phyloP scores from a whole-genome alignment of 2,329 filamentous ascomycete species.

The Penicillium rolfsii region DNA sequence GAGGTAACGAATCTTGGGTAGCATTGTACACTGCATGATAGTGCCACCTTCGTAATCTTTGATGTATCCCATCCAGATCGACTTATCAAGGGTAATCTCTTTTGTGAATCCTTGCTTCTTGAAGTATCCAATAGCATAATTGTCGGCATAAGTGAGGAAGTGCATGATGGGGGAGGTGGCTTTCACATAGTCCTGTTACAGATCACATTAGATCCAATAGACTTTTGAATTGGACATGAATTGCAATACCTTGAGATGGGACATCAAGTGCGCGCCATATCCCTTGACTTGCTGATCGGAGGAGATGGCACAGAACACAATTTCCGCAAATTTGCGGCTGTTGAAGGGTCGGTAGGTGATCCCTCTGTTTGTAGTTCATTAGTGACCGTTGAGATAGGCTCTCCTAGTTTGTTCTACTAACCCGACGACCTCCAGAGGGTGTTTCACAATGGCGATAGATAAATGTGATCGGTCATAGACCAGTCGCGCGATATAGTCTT shows the following conservation, averaged over 20 bases:
- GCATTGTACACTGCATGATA: constrained; percentile 99
- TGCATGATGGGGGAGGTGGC: constrained; percentile 97
- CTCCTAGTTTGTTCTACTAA: constrained; percentile 35
- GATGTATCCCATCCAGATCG: constrained; percentile 99
- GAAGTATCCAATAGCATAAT: constrained; percentile 98
- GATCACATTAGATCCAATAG: constrained; percentile 9
- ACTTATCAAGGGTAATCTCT: constrained; percentile 88
- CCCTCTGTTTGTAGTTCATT: constrained; percentile 60
- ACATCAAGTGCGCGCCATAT: constrained; percentile 97
- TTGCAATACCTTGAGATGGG: constrained; percentile 75
- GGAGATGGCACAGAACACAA: constrained; percentile 97
- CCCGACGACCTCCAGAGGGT: constrained; percentile 87
- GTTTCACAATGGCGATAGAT: constrained; percentile 96
- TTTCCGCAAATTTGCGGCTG: constrained; percentile 90
- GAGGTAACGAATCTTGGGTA: constrained; percentile 90
- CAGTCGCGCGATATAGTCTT: constrained; percentile 95
- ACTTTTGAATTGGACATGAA: background rate
- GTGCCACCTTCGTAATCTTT: constrained; percentile 99
- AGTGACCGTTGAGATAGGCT: constrained; percentile 6
- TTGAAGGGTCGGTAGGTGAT: constrained; percentile 97
- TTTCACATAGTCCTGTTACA: constrained; percentile 78
- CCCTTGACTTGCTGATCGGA: constrained; percentile 99
- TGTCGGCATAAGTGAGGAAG: constrained; percentile 97
- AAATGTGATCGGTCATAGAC: constrained; percentile 97
- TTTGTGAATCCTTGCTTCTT: constrained; percentile 99